These are phyloP conservation scores for Globisporangium polare DNA, from an alignment of 352 stramenopile genomes.

Conservation along the genomic window DNA sequence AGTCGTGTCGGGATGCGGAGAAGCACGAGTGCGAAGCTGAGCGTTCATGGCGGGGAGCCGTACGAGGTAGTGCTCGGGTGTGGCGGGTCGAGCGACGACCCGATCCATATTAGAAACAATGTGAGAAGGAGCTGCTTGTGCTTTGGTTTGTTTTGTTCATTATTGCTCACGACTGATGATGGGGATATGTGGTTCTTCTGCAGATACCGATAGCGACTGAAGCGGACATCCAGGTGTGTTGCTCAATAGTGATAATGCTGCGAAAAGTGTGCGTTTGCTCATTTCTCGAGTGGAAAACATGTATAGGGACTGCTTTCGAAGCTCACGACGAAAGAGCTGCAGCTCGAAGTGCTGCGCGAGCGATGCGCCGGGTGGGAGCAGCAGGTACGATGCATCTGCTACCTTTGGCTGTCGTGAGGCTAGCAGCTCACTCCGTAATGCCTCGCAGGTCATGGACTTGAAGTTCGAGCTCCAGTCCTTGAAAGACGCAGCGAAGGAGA, in stretches of 20 bases:
- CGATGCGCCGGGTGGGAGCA: constrained; percentile 42
- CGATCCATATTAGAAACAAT: background rate
- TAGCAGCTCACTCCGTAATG: constrained; percentile 1
- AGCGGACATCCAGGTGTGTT: constrained; percentile 13
- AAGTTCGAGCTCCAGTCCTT: constrained; percentile 50
- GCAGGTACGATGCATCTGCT: constrained; percentile 16
- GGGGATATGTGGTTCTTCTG: background rate
- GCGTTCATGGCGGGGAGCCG: background rate
- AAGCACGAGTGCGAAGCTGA: constrained; percentile 1
- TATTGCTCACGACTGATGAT: background rate
- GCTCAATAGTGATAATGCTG: background rate
- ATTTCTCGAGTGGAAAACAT: background rate
- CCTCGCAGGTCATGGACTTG: constrained; percentile 33
- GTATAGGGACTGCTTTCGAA: constrained; percentile 21
- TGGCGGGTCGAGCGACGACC: background rate
- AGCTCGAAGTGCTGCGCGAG: constrained; percentile 35
- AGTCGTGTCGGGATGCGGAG: background rate
- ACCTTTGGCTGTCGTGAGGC: background rate
- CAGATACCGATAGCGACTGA: constrained; percentile 14
- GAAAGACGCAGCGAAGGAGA: constrained; percentile 28
- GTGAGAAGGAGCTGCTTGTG: constrained; percentile 2
- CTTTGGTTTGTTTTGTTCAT: background rate
- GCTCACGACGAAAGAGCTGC: constrained; percentile 32
- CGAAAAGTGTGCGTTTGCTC: background rate
- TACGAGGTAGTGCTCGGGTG: constrained; percentile 3